These are phyloP conservation scores for Chalaropsis ovoidea DNA, from an alignment of 2,329 filamentous ascomycete species.

Conservation along the genomic window DNA sequence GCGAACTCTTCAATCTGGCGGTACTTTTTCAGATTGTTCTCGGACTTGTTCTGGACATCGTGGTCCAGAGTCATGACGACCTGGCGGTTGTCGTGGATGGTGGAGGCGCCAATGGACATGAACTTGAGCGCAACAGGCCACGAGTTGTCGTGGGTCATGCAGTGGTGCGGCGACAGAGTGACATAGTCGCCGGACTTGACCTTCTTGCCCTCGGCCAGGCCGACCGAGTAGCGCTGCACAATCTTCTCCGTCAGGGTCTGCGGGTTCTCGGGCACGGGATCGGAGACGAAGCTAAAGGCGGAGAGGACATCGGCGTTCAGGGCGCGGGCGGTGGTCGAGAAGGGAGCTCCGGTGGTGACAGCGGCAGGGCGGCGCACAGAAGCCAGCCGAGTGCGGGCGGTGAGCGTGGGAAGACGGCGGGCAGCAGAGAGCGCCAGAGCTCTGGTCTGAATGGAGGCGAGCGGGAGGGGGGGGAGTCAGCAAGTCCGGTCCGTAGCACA, in stretches of 20 bases:
- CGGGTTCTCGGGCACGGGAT: constrained; percentile 33
- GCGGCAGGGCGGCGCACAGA: constrained; percentile 8
- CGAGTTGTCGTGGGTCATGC: constrained; percentile 82
- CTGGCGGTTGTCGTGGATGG: constrained; percentile 48
- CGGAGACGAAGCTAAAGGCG: constrained; percentile 15
- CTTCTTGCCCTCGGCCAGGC: constrained; percentile 61
- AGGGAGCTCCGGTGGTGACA: background rate
- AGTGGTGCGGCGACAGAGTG: constrained; percentile 43
- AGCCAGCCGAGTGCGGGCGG: background rate
- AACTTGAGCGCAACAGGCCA: constrained; percentile 67
- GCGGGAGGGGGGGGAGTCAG: background rate
- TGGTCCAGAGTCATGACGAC: constrained; percentile 62
- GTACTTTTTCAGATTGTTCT: constrained; percentile 76
- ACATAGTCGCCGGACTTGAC: constrained; percentile 79
- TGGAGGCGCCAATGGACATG: constrained; percentile 65
- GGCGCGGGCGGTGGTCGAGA: constrained; percentile 26
- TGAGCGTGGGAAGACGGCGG: constrained; percentile 18
- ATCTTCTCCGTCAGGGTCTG: constrained; percentile 93
- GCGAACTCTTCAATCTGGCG: constrained; percentile 72
- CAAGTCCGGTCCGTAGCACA: background rate
- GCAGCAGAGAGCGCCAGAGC: constrained; percentile 20
- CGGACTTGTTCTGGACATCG: constrained; percentile 74
- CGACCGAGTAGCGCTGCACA: constrained; percentile 70
- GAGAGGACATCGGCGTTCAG: constrained; percentile 17
- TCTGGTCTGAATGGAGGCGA: constrained; percentile 4